Evolutionary conservation across 2,329 filamentous ascomycete species (phyloP).

Genomic region (Sporothrix variecibatus): DNA sequence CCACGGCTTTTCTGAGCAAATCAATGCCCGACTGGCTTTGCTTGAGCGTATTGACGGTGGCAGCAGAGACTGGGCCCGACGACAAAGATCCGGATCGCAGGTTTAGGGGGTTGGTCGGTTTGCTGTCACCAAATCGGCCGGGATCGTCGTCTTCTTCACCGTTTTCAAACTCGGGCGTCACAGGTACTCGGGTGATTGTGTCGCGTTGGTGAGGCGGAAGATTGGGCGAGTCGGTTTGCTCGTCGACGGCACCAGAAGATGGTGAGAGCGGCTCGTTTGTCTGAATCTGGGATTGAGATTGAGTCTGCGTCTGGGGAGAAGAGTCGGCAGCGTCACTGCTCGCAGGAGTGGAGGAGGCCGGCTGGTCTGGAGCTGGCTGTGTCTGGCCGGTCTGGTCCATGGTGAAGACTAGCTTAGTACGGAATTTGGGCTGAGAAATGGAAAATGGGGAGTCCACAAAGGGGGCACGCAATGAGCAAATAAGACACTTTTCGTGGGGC

Average conservation of each 20-base stretch:
- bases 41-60: neutral
- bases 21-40: neutral
- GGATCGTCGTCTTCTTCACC: neutral
- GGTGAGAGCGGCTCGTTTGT: constrained; percentile 19
- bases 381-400: constrained; percentile 17
- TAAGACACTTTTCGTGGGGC: constrained; percentile 12
- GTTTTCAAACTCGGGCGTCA: constrained; percentile 46
- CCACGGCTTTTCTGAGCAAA: constrained; percentile 33
- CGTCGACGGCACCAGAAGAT: neutral
- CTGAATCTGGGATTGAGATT: neutral
- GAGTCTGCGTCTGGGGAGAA: neutral
- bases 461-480: constrained; percentile 14
- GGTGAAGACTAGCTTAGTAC: constrained; percentile 23
- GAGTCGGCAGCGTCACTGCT: neutral
- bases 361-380: constrained; percentile 20
- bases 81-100: neutral
- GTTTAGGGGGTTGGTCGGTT: neutral
- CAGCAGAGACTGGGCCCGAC: neutral
- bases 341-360: neutral
- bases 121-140: neutral
- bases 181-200: constrained; percentile 42
- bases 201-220: constrained; percentile 42
- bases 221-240: constrained; percentile 18
- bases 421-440: neutral
- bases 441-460: neutral